These are phyloP conservation scores for Protomyces lactucae-debilis DNA, from an alignment of 1,139 yeast species.

Conservation along the genomic window DNA sequence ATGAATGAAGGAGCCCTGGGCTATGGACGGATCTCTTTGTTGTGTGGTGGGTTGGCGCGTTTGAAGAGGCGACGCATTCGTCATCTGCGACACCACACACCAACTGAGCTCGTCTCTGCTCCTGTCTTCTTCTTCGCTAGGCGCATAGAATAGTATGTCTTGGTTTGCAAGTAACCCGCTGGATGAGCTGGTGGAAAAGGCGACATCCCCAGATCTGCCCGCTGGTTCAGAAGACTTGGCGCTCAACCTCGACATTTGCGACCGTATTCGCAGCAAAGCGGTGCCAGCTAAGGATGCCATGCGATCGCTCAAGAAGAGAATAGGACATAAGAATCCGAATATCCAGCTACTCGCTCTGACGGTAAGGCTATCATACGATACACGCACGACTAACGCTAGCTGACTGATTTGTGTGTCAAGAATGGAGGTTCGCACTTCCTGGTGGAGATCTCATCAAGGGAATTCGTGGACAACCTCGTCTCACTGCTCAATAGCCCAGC, in stretches of 20 bases:
- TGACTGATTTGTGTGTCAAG: conserved; percentile 82
- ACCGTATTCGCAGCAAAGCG: conserved; percentile 74
- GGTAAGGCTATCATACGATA: conserved; percentile 23
- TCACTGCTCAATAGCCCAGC: conserved; percentile 38
- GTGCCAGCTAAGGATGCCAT: conserved; percentile 80
- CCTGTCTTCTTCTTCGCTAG: too few relatives aligned
- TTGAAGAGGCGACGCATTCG: not conserved
- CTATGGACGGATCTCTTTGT: not conserved
- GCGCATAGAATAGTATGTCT: conserved; percentile 27
- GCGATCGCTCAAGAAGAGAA: conserved; percentile 71
- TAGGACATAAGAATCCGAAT: conserved; percentile 66
- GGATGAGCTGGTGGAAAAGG: conserved; percentile 38
- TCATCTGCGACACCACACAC: not conserved
- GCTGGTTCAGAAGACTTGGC: conserved; percentile 84
- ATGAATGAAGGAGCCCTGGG: not conserved
- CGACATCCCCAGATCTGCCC: conserved; percentile 86
- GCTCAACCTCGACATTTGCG: conserved; percentile 80
- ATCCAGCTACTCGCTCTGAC: conserved; percentile 62
- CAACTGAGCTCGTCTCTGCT: not conserved
- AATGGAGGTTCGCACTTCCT: conserved; percentile 88
- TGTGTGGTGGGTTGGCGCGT: not conserved
- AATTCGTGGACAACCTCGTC: conserved; percentile 65
- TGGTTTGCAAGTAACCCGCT: conserved; percentile 34
- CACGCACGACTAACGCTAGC: conserved; percentile 36
- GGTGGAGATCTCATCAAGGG: conserved; percentile 72